These are phyloP conservation scores for Trematosphaeria pertusa DNA, from an alignment of 2,329 filamentous ascomycete species.

Conservation along the genomic window DNA sequence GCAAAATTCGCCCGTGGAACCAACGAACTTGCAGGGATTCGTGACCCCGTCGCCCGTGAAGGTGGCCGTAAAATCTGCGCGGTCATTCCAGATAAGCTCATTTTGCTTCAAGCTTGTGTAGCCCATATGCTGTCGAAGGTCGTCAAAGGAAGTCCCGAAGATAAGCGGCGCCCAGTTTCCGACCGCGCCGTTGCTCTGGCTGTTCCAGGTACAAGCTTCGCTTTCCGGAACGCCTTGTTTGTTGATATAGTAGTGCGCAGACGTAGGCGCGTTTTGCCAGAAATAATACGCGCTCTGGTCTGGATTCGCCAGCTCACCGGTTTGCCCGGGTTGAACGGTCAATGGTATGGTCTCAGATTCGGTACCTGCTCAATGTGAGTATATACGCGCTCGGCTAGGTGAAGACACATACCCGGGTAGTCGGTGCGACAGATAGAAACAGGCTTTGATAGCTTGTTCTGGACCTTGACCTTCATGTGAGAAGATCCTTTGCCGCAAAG, in stretches of 20 bases:
- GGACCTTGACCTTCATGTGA: slow-evolving; percentile 68
- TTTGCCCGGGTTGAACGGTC: slow-evolving; percentile 65
- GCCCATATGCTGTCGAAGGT: slow-evolving; percentile 56
- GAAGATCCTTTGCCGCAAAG: slow-evolving; percentile 79
- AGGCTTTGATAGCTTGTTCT: slow-evolving; percentile 73
- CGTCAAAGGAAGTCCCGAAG: slow-evolving; percentile 76
- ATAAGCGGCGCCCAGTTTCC: slow-evolving; percentile 91
- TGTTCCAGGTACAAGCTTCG: slow-evolving; percentile 80
- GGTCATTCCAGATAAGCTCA: slow-evolving; percentile 70
- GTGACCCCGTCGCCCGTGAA: slow-evolving; percentile 71
- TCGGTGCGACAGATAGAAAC: slow-evolving; percentile 91
- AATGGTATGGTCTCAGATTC: slow-evolving; percentile 87
- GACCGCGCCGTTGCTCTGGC: slow-evolving; percentile 60
- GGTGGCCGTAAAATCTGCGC: slow-evolving; percentile 79
- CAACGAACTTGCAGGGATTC: slow-evolving; percentile 65
- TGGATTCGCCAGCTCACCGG: slow-evolving; percentile 75
- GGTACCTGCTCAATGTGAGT: slow-evolving; percentile 56
- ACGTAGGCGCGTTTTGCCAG: slow-evolving; percentile 77
- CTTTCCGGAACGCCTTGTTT: slow-evolving; percentile 71
- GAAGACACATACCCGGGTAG: slow-evolving; percentile 75
- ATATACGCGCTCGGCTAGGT: no score
- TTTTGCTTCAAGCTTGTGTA: slow-evolving; percentile 90
- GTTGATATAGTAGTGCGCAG: slow-evolving; percentile 98
- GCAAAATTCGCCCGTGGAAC: slow-evolving; percentile 69
- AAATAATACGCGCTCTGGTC: slow-evolving; percentile 74